Evolutionary conservation across 78 protist genomes (phyloP), one percentile per base, ranked within the genome.

Genomic region (Salpingoeca rosetta): DNA sequence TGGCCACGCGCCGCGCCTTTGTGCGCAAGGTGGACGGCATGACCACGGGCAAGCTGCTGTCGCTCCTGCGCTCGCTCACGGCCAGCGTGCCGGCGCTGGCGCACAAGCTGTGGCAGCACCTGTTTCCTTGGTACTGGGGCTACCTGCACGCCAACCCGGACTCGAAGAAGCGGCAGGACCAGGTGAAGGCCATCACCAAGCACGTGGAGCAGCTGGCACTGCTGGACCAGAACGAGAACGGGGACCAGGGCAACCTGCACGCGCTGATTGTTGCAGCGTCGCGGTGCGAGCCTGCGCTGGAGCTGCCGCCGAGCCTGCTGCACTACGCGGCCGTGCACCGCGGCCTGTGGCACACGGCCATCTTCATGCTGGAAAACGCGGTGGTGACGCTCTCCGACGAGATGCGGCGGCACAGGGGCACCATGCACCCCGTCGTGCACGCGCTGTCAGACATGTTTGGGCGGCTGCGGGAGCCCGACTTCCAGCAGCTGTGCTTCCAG

Each of bases 271-370:
- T 86, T 40, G 87, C 86, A 3, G n/a, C 90, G 26, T 35, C 36
- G 12, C 75, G 75, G 42, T 95, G 96, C 88, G 2, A 44, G 38
- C 91, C 91, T 12, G 12, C 28, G 26, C 95, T 92, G 22, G 80
- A 75, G 83, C 37, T 95, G n/a, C 91, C 94, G 10, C 84, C 90
- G 24, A 90, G 81, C 11, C 35, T 90, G 22, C 57, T 93, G 72
- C 35, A 65, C 37, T 87, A 83, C 76, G 80, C 91, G 27, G 97
- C 93, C 38, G 82, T 82, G 44, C 42, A 76, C 27, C 92, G 45
- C 91, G 86, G 84, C 45, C 80, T 88, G 43, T 95, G 93, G 94
- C 91, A 84, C 72, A 27, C 57, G 0, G 86, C 91, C 28, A 43
- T 91, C 2, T 43, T 74, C 36, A 37, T 90, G 65, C 77, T 94